These are phyloP conservation scores for Fusarium multiceps DNA, from an alignment of 2,329 filamentous ascomycete species.

Conservation along the genomic window DNA sequence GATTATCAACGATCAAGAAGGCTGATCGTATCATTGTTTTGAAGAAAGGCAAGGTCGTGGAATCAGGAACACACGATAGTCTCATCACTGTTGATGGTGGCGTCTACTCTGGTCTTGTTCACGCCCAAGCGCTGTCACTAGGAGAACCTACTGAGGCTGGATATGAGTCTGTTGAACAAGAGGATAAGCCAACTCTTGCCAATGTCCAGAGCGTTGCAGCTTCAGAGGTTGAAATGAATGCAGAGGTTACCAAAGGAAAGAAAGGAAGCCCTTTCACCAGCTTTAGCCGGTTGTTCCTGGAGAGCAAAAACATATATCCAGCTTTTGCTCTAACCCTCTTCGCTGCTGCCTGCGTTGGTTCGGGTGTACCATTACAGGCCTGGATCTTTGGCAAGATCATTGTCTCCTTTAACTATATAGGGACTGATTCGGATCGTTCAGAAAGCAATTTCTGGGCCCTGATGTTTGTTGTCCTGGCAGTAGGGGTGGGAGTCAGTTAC, in stretches of 20 bases:
- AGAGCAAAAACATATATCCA: slow-evolving; percentile 64
- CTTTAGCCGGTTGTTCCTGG: slow-evolving; percentile 67
- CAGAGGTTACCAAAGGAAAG: slow-evolving; percentile 44
- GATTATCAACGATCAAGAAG: slow-evolving; percentile 78
- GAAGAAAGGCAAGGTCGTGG: slow-evolving; percentile 75
- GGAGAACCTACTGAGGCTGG: slow-evolving; percentile 57
- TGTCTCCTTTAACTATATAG: slow-evolving; percentile 58
- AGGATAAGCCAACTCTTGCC: slow-evolving; percentile 55
- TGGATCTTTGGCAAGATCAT: slow-evolving; percentile 67
- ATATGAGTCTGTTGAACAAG: slow-evolving; percentile 53
- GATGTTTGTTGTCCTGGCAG: slow-evolving; percentile 72
- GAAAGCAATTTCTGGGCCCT: slow-evolving; percentile 71
- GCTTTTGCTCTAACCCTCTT: slow-evolving; percentile 63
- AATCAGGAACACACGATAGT: slow-evolving; percentile 80
- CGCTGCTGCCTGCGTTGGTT: slow-evolving; percentile 57
- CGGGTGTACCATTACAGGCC: slow-evolving; percentile 63
- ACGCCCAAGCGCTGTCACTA: slow-evolving; percentile 69
- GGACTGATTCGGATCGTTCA: slow-evolving; percentile 50
- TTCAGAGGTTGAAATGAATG: slow-evolving; percentile 48
- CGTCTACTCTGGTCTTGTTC: slow-evolving; percentile 75
- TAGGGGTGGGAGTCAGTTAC: slow-evolving; percentile 64
- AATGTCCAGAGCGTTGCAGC: slow-evolving; percentile 60
- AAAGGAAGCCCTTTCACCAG: slow-evolving; percentile 61
- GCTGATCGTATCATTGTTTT: slow-evolving; percentile 84
- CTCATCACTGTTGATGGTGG: slow-evolving; percentile 70